A percentile compares a stretch with the other conserved stretches of the same genome.
Conservation (phyloP, 495 filamentous ascomycete genomes). For the Neurospora sp. region DNA sequence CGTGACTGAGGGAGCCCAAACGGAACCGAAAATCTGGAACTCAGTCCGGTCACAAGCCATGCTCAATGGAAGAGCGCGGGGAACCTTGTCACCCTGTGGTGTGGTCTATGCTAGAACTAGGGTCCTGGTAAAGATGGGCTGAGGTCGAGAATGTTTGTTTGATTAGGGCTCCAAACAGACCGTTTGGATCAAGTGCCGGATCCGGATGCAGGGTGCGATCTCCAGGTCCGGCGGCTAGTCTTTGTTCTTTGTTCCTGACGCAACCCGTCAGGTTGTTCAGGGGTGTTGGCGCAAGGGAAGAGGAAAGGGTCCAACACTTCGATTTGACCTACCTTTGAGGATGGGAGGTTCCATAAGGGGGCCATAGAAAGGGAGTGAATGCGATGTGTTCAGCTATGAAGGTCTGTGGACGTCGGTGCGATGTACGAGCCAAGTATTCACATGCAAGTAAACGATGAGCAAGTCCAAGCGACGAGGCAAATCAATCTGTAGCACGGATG, state of each 20-base stretch:
- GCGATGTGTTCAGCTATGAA: not conserved
- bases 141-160: no score
- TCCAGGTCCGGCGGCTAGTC: not conserved
- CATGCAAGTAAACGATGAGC: not conserved
- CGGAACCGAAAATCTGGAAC: no score
- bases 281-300: not conserved
- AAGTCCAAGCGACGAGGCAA: not conserved
- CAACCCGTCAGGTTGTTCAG: not conserved
- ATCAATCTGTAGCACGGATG: not conserved
- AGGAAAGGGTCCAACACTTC: not conserved
- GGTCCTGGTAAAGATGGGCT: no score
- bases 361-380: not conserved
- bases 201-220: not conserved
- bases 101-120: no score
- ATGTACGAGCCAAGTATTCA: not conserved
- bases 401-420: not conserved
- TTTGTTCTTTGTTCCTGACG: not conserved
- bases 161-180: no score
- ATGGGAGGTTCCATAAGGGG: not conserved
- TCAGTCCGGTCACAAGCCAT: no score
- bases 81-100: no score
- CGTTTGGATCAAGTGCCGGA: not conserved
- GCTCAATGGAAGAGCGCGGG: no score
- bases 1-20: no score
- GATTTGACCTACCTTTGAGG: not conserved